Percentiles rank a stretch among this genome's conserved stretches.
Conservation (phyloP, 805 yeast species). For the Candida chilensis region DNA sequence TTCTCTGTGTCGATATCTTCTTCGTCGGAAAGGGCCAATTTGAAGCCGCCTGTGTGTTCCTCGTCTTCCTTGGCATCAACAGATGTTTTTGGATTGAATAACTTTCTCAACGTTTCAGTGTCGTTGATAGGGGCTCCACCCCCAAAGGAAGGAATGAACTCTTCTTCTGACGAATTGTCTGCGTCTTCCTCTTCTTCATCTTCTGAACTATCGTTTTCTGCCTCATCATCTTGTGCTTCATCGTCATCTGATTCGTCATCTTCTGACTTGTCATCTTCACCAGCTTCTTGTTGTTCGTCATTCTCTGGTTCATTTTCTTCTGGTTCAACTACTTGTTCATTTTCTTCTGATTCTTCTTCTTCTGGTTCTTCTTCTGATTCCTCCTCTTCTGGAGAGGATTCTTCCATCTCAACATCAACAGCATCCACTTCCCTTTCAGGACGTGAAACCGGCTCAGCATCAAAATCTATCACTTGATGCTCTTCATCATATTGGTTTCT, state of each 20-base stretch:
- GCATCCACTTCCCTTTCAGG: neutral
- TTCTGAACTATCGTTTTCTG: neutral
- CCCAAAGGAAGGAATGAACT: slow-evolving; percentile 50
- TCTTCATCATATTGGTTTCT: neutral
- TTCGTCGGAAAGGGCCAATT: no score
- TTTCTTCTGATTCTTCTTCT: slow-evolving; percentile 5
- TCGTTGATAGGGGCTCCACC: slow-evolving; percentile 17
- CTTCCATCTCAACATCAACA: no score
- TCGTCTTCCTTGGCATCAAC: neutral
- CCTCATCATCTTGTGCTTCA: slow-evolving; percentile 4
- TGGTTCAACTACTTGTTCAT: slow-evolving; percentile 9
- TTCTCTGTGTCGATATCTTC: slow-evolving; percentile 7
- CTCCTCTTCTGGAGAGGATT: slow-evolving; percentile 1
- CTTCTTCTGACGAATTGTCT: slow-evolving; percentile 23
- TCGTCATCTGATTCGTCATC: slow-evolving; percentile 12
- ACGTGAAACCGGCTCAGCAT: slow-evolving; percentile 4
- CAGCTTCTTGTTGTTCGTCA: slow-evolving; percentile 5
- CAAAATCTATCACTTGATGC: slow-evolving; percentile 13
- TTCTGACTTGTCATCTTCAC: neutral
- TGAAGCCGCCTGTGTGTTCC: no score
- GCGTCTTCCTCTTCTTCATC: slow-evolving; percentile 4
- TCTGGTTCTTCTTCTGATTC: slow-evolving; percentile 3
- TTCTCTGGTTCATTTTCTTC: slow-evolving; percentile 13
- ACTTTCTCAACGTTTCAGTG: slow-evolving; percentile 55
- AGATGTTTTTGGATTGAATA: slow-evolving; percentile 34